These are phyloP conservation scores for Cytospora paraplurivora DNA, from an alignment of 2,329 filamentous ascomycete species.

Conservation along the genomic window DNA sequence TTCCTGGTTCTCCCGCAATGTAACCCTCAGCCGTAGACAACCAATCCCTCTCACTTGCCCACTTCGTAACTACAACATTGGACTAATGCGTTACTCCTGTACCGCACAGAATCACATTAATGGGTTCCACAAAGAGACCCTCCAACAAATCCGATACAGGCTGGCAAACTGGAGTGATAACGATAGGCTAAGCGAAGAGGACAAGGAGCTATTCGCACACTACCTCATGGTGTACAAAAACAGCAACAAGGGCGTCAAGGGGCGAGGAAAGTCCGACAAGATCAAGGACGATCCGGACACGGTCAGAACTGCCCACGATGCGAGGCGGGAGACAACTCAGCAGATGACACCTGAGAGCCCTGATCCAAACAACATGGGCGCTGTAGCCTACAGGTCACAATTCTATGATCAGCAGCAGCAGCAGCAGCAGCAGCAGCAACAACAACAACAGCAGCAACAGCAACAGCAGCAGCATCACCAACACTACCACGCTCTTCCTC, in stretches of 20 bases:
- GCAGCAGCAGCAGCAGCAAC: slow-evolving; percentile 23
- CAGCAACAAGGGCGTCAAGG: slow-evolving; percentile 98
- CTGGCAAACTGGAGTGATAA: slow-evolving; percentile 45
- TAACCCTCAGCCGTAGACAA: neutral
- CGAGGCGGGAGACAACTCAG: slow-evolving; percentile 24
- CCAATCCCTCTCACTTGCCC: no score
- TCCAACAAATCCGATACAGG: slow-evolving; percentile 10
- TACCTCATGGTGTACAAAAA: slow-evolving; percentile 92
- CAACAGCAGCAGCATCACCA: slow-evolving; percentile 24
- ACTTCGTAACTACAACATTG: no score
- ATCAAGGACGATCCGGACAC: slow-evolving; percentile 44
- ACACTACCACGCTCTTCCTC: slow-evolving; percentile 14
- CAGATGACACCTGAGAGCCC: slow-evolving; percentile 33
- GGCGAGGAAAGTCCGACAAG: slow-evolving; percentile 81
- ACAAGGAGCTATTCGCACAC: slow-evolving; percentile 81
- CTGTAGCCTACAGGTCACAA: slow-evolving; percentile 29
- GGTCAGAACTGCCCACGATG: neutral
- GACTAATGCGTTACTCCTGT: neutral
- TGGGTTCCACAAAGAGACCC: slow-evolving; percentile 19
- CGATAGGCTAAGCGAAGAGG: slow-evolving; percentile 65
- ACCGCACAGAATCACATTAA: slow-evolving; percentile 22
- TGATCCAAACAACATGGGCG: slow-evolving; percentile 32
- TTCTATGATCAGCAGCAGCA: slow-evolving; percentile 32
- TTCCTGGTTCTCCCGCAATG: neutral
- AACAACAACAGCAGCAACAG: neutral